Evolutionary conservation across 306 rosid genomes (phyloP).

Genomic region (Gastrolobium villosum): DNA sequence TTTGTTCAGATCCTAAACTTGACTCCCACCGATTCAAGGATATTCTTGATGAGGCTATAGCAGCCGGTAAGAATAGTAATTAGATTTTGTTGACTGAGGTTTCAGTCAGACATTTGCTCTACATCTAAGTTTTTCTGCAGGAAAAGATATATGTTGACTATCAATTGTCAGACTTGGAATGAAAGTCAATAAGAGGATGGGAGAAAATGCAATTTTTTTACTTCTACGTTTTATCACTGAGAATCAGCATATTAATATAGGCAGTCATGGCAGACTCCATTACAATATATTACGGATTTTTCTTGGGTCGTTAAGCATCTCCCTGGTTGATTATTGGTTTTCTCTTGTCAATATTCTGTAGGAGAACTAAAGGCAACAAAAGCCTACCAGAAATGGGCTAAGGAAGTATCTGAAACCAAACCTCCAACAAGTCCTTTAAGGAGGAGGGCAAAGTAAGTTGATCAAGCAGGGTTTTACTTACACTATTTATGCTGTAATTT

Average conservation of each 20-base stretch:
- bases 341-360: constrained; percentile 31
- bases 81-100: constrained; percentile 24
- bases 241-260: not conserved
- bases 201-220: not conserved
- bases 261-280: constrained; percentile 17
- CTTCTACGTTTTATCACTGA: not conserved
- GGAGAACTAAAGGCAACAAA: constrained; percentile 80
- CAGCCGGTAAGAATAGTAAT: constrained; percentile 66
- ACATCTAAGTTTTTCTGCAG: constrained; percentile 9
- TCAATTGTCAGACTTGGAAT: constrained; percentile 22
- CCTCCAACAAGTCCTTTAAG: constrained; percentile 84
- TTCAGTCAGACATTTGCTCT: constrained; percentile 2
- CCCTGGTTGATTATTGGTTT: constrained; percentile 26
- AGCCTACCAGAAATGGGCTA: constrained; percentile 83
- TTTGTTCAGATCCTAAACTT: constrained; percentile 89
- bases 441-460: constrained; percentile 68
- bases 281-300: constrained; percentile 1
- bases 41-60: constrained; percentile 75
- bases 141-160: constrained; percentile 3
- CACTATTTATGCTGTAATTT: constrained; percentile 16
- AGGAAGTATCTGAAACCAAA: constrained; percentile 74
- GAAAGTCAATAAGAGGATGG: not conserved
- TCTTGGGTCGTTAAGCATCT: constrained; percentile 19
- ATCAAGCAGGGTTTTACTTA: constrained; percentile 10
- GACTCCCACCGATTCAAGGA: constrained; percentile 91